Evolutionary conservation across 2,329 filamentous ascomycete genomes (phyloP).

Genomic region (Cordyceps sp.): DNA sequence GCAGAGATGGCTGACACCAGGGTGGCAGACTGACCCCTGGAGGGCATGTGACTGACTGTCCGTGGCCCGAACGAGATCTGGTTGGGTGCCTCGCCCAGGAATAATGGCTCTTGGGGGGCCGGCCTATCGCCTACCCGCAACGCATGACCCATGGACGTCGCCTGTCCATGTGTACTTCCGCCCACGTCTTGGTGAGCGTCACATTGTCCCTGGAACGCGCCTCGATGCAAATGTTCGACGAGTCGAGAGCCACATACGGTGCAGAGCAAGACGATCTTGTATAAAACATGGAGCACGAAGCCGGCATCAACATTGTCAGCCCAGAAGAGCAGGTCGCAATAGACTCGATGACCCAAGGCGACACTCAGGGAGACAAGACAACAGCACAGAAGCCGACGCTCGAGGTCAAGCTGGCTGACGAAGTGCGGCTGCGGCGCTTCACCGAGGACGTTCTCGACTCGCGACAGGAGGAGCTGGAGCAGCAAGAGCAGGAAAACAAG

Average conservation of each 20-base stretch:
- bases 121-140: too few relatives aligned
- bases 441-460: constrained; percentile 19
- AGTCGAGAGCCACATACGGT: too few relatives aligned
- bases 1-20: too few relatives aligned
- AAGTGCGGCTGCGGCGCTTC: constrained; percentile 16
- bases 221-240: too few relatives aligned
- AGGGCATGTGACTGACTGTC: constrained; percentile 1
- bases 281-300: constrained; percentile 6
- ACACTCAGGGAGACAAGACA: neutral
- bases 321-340: neutral
- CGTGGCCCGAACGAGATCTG: neutral
- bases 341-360: constrained; percentile 2
- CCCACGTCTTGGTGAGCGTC: too few relatives aligned
- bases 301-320: neutral
- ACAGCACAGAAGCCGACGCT: constrained; percentile 3
- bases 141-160: too few relatives aligned
- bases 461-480: constrained; percentile 17
- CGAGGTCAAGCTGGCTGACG: constrained; percentile 12
- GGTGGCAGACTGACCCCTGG: neutral
- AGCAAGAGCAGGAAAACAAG: constrained; percentile 12
- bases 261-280: too few relatives aligned
- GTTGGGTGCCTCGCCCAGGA: neutral
- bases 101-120: neutral
- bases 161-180: too few relatives aligned
- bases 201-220: too few relatives aligned